Conservation (phyloP, 1,284 basidiomycete species). For the Peniophora sp. region DNA sequence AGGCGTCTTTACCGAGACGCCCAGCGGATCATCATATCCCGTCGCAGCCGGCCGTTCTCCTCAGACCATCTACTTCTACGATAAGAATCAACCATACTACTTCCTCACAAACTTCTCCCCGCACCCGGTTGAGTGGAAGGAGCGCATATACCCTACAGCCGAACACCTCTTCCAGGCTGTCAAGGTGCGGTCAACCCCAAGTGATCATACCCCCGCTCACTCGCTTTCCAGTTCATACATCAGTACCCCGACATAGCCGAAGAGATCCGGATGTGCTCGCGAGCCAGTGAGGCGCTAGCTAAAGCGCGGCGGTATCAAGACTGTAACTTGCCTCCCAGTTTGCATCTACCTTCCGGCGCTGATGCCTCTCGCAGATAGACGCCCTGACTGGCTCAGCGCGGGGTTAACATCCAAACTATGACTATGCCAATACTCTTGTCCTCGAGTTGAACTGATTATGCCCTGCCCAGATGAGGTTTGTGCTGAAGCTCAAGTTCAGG, state of each 20-base stretch:
- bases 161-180: slow-evolving; percentile 65
- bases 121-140: slow-evolving; percentile 46
- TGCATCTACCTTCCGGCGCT: background rate
- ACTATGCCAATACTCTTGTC: too few species aligned
- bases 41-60: too few species aligned
- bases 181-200: slow-evolving; percentile 34
- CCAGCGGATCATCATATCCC: too few species aligned
- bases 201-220: background rate
- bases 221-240: slow-evolving; percentile 38
- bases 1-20: too few species aligned
- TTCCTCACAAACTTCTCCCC: slow-evolving; percentile 65
- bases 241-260: slow-evolving; percentile 53
- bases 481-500: slow-evolving; percentile 53
- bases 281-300: slow-evolving; percentile 53
- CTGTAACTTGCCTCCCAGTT: slow-evolving; percentile 25
- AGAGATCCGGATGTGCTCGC: slow-evolving; percentile 51
- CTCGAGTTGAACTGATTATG: background rate
- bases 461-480: slow-evolving; percentile 46
- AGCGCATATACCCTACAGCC: slow-evolving; percentile 55
- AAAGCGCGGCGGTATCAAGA: slow-evolving; percentile 57
- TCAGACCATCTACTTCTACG: slow-evolving; percentile 42
- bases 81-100: slow-evolving; percentile 52
- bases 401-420: too few species aligned
- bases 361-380: too few species aligned
- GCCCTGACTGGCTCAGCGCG: too few species aligned